A percentile compares a stretch with the other conserved stretches of the same genome.
phyloP scores from a whole-genome alignment of 805 yeast genomes.

The Phaffomyces thermotolerans region DNA sequence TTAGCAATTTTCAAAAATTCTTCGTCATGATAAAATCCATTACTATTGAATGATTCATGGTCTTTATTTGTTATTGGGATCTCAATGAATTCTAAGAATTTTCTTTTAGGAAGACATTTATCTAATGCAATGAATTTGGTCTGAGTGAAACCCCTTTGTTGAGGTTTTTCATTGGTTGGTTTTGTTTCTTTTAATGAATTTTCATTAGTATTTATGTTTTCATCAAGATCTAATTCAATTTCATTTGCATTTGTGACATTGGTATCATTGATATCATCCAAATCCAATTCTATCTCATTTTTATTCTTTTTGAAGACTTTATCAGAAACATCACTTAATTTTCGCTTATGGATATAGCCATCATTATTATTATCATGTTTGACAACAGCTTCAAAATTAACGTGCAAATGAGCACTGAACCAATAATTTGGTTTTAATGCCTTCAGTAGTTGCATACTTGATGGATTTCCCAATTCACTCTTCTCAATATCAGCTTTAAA shows the following conservation, averaged over 20 bases:
- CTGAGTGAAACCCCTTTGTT: constrained; percentile 14
- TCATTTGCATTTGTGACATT: constrained; percentile 24
- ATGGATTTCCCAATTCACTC: constrained; percentile 66
- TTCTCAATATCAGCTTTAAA: constrained; percentile 56
- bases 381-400: constrained; percentile 53
- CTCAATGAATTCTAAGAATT: constrained; percentile 46
- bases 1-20: constrained; percentile 16
- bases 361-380: constrained; percentile 22
- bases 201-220: neutral
- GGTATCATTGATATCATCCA: constrained; percentile 11
- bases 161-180: neutral
- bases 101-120: constrained; percentile 66
- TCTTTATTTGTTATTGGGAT: constrained; percentile 28
- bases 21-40: constrained; percentile 13
- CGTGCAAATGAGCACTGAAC: constrained; percentile 90
- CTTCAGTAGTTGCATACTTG: constrained; percentile 47
- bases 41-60: constrained; percentile 6
- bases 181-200: neutral
- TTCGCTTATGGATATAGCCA: constrained; percentile 8
- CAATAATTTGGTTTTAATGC: constrained; percentile 59
- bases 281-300: constrained; percentile 25
- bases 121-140: constrained; percentile 73
- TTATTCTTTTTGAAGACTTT: constrained; percentile 4
- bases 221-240: constrained; percentile 26
- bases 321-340: constrained; percentile 4